Base-by-base conservation (phyloP, 345 rosid species). In the Pugionium cornutum region DNA sequence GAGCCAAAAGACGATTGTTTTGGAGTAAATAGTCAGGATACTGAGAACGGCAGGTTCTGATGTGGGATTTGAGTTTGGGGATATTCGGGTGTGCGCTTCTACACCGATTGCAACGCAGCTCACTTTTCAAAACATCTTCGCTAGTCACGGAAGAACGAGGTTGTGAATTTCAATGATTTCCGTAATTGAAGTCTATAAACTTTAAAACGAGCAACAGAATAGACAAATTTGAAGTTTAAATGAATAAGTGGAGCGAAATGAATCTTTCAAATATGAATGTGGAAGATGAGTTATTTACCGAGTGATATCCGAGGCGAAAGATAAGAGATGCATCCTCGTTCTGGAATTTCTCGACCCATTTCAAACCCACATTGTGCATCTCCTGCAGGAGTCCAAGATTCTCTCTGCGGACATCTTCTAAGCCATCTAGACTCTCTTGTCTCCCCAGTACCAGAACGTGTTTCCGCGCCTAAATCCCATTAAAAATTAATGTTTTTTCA, bases 251-350 rank as follows among this genome's bases (percentile, higher is more conserved):
- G 18, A 18, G 18, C 18, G 18, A 18, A 18, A 18, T 18, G 18
- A 18, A 18, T 18, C 0, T 18, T 18, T 18, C 18, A 18, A 18
- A 18, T 18, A 18, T 18, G 18, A 18, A 18, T 42, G 60, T 9
- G 28, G n/a, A 44, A 10, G 45, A 43, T 62, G 62, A 48, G 4
- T 33, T 9, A 54, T 79, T 62, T 80, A 94, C 99, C 72, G 81
- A 89, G 79, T 94, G 99, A 75, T 88, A 94, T 48, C 99, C 99
- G 43, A 94, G 91, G 66, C 97, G 92, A 78, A 94, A 90, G 73
- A 79, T 68, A 67, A 84, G 72, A 37, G 96, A 82, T 0, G 84
- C 70, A 73, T 90, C 92, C 69, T 90, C 97, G 37, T 66, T 69
- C 68, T 83, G 76, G 78, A 85, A 85, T 69, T 72, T 83, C 78